Conservation (phyloP, 768 basidiomycete species). For the Auriscalpium microsporum region DNA sequence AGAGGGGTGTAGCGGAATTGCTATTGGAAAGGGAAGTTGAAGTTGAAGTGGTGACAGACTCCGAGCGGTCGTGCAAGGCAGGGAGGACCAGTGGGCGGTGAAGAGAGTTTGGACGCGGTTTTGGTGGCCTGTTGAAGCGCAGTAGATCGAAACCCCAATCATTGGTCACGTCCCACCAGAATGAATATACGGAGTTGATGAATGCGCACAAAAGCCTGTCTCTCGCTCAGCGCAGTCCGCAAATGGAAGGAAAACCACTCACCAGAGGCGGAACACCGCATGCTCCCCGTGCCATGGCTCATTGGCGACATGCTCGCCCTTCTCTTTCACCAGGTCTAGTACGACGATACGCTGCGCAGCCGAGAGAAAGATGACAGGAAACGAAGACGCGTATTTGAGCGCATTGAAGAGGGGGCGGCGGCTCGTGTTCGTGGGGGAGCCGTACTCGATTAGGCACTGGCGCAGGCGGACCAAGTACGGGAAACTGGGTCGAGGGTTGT, state of each 20-base stretch:
- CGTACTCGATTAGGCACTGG: slow-evolving; percentile 89
- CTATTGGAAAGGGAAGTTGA: background rate
- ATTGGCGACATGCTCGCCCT: slow-evolving; percentile 34
- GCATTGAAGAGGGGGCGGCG: slow-evolving; percentile 82
- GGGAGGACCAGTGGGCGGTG: slow-evolving; percentile 39
- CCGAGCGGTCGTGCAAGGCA: slow-evolving; percentile 32
- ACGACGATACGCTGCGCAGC: slow-evolving; percentile 77
- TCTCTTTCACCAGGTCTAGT: slow-evolving; percentile 44
- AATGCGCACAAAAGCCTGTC: slow-evolving; percentile 74
- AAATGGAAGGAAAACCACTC: slow-evolving; percentile 17
- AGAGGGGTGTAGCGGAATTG: background rate
- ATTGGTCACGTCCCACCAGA: slow-evolving; percentile 98
- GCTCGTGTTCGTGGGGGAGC: slow-evolving; percentile 49
- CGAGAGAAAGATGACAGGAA: slow-evolving; percentile 92
- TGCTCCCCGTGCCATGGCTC: slow-evolving; percentile 69
- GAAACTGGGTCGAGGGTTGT: slow-evolving; percentile 38
- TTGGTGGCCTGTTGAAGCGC: slow-evolving; percentile 17
- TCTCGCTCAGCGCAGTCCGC: background rate
- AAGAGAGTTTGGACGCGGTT: slow-evolving; percentile 21
- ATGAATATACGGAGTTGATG: slow-evolving; percentile 89
- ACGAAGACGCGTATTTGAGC: slow-evolving; percentile 91
- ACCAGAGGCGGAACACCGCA: slow-evolving; percentile 81
- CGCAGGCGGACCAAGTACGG: slow-evolving; percentile 89
- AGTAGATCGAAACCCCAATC: slow-evolving; percentile 93
- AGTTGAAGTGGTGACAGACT: slow-evolving; percentile 14